Evolutionary conservation across 495 filamentous ascomycete genomes (phyloP).

Genomic region (Penicillium cataractarum): DNA sequence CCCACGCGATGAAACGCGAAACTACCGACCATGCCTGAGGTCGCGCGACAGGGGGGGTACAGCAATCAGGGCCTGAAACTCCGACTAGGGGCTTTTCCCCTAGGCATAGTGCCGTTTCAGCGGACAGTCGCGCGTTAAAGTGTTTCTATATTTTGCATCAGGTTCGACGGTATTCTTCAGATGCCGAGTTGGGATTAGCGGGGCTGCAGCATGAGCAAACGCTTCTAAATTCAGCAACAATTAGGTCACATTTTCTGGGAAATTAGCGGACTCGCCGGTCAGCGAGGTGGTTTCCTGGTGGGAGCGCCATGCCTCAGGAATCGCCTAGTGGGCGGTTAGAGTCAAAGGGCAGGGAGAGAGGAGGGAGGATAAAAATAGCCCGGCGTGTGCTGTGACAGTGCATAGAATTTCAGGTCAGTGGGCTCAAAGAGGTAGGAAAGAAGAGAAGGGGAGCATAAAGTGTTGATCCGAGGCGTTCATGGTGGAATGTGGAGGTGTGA

Average conservation of each 20-base stretch:
- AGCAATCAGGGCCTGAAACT: slow-evolving; percentile 25
- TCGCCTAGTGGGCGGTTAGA: slow-evolving; percentile 31
- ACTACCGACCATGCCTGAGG: slow-evolving; percentile 36
- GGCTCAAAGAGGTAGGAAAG: neutral
- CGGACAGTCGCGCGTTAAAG: slow-evolving; percentile 48
- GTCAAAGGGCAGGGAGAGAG: neutral
- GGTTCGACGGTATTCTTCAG: slow-evolving; percentile 35
- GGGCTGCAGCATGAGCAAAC: slow-evolving; percentile 28
- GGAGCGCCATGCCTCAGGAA: slow-evolving; percentile 30
- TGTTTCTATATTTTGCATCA: slow-evolving; percentile 52
- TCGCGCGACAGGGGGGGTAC: slow-evolving; percentile 32
- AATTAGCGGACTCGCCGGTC: slow-evolving; percentile 30
- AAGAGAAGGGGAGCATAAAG: neutral
- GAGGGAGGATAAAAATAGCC: slow-evolving; percentile 31
- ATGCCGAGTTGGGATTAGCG: slow-evolving; percentile 33
- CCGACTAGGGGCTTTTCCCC: slow-evolving; percentile 12
- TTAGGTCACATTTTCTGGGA: slow-evolving; percentile 31
- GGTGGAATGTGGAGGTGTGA: slow-evolving; percentile 23
- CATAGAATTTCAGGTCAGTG: neutral
- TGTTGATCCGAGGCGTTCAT: slow-evolving; percentile 7
- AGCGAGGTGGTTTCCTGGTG: neutral
- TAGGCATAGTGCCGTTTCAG: slow-evolving; percentile 43
- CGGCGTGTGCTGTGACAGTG: slow-evolving; percentile 22
- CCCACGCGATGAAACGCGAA: slow-evolving; percentile 39
- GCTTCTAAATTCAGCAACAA: slow-evolving; percentile 48